These are phyloP conservation scores for Monilinia vaccinii-corymbosi DNA, from an alignment of 2,329 filamentous ascomycete genomes.

Conservation along the genomic window DNA sequence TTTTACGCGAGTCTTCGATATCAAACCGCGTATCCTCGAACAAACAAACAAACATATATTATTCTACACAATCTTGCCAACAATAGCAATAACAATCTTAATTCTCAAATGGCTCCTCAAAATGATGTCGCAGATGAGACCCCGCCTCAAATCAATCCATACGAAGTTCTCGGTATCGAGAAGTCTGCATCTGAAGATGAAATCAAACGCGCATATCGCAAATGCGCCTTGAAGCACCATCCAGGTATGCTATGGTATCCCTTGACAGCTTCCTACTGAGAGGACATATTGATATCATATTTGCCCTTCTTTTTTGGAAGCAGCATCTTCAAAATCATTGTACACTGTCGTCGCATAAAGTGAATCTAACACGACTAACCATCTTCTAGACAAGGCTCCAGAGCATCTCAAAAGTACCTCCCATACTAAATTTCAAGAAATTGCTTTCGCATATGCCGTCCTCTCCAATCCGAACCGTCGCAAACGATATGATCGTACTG, in stretches of 20 bases:
- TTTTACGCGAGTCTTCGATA: constrained; percentile 5
- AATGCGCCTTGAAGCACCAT: constrained; percentile 79
- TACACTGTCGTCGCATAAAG: not conserved
- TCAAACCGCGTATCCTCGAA: constrained; percentile 3
- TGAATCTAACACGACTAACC: constrained; percentile 10
- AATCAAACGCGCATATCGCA: constrained; percentile 86
- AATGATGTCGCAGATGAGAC: constrained; percentile 24
- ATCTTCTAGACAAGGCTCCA: constrained; percentile 60
- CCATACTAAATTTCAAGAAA: constrained; percentile 74
- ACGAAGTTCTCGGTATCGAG: constrained; percentile 66
- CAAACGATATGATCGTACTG: constrained; percentile 80
- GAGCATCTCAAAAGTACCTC: constrained; percentile 60
- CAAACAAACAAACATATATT: not conserved
- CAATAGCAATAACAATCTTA: not conserved
- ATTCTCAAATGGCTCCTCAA: constrained; percentile 13
- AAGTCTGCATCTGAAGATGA: constrained; percentile 65
- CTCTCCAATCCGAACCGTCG: constrained; percentile 76
- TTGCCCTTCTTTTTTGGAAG: not conserved
- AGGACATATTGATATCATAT: not conserved
- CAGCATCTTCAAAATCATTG: not conserved
- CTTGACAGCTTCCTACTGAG: not conserved
- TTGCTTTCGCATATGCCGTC: constrained; percentile 90
- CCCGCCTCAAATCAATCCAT: constrained; percentile 53
- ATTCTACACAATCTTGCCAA: not conserved
- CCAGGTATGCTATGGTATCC: constrained; percentile 48